A percentile compares a stretch with the other conserved stretches of the same genome.
Evolutionary conservation across 768 basidiomycete genomes (phyloP).

Genomic region (Amyloporia xantha): DNA sequence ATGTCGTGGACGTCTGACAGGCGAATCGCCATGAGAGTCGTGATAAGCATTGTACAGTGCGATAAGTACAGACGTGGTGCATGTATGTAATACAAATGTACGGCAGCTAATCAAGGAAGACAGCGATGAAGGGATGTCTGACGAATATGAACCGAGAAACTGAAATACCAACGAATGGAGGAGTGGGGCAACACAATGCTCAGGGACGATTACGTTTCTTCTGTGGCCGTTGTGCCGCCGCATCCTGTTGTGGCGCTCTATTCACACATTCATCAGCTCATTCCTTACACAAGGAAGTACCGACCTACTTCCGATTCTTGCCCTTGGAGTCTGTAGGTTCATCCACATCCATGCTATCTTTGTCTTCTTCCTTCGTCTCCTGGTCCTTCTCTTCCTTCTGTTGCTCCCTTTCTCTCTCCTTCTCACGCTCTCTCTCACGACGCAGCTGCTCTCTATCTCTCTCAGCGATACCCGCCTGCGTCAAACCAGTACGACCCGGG

Average conservation of each 20-base stretch:
- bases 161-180: too few relatives aligned
- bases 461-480: slow-evolving; percentile 16
- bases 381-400: slow-evolving; percentile 10
- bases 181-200: too few relatives aligned
- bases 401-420: slow-evolving; percentile 9
- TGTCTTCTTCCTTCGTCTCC: slow-evolving; percentile 14
- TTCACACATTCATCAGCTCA: background rate
- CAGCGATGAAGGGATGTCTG: too few relatives aligned
- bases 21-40: too few relatives aligned
- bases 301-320: slow-evolving; percentile 32
- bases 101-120: too few relatives aligned
- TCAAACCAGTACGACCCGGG: slow-evolving; percentile 14
- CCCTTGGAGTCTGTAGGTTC: slow-evolving; percentile 41
- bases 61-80: too few relatives aligned
- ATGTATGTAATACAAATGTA: too few relatives aligned
- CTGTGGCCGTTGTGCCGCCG: background rate
- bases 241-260: background rate
- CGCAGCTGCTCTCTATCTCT: slow-evolving; percentile 10
- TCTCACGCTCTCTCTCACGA: slow-evolving; percentile 7
- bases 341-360: slow-evolving; percentile 60
- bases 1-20: too few relatives aligned
- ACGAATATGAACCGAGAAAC: too few relatives aligned
- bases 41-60: too few relatives aligned
- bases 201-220: background rate
- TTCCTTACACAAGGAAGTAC: background rate